Base-by-base conservation (phyloP, 2,329 filamentous ascomycete species). In the Aspergillus novofumigatus region DNA sequence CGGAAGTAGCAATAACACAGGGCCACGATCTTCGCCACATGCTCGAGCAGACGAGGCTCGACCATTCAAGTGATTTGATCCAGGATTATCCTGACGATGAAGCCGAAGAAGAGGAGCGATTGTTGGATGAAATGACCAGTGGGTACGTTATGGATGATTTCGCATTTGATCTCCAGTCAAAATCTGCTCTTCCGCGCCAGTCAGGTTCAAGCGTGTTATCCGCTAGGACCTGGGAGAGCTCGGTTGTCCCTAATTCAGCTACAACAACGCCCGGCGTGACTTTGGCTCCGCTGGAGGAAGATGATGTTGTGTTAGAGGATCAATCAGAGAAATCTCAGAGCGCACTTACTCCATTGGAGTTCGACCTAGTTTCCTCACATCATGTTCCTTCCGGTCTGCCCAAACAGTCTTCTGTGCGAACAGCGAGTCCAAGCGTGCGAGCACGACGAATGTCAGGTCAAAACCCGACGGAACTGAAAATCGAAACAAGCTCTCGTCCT, bases 71-170 rank as follows among this genome's bases (percentile, higher is more conserved):
- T 23, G 66, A 57, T 28, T 54, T 67, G 54, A 65, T 70, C 35
- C 62, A 77, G n/a, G 77, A 81, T 52, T 83, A 83, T 62, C 69
- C 78, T 17, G 83, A 84, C 29, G 85, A 85, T 52, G 87, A 88
- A 63, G 86, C 83, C 2, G 87, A 92, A 55, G 90, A 92, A 62
- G 82, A 85, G 69, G 89, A 92, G 69, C 82, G 87, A 35, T 82
- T 92, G 53, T 74, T 97, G 51, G 93, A 97, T 60, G 91, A 96
- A 71, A 91, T 97, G 83, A 92, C 90, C 0, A 86, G 84, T 62
- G 91, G 89, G 53, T 93, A 92, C 72, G 84, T 87, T 54, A 86
- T 94, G 67, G 90, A 93, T 55, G 89, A 92, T 56, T 95, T 95
- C 68, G 83, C 90, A 57, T 89, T 92, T 68, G 87, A 86, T 54